Percentiles rank a stretch among this genome's conserved stretches.
Conservation (phyloP, 2,329 filamentous ascomycete species). For the Aureobasidium uvarum region DNA sequence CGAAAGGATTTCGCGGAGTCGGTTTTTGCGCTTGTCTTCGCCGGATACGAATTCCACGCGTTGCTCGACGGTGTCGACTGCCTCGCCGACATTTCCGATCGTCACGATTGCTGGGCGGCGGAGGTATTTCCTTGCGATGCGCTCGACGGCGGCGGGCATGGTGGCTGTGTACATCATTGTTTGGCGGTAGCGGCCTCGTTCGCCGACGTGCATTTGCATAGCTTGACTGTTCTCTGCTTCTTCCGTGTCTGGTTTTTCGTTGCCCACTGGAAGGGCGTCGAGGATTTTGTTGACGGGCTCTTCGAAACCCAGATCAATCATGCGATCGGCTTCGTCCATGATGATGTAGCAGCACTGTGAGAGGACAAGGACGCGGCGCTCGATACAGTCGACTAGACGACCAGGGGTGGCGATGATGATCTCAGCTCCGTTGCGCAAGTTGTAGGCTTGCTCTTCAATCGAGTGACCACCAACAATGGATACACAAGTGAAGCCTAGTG, state of each 20-base stretch:
- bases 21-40: conserved; percentile 96
- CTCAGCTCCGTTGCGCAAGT: conserved; percentile 86
- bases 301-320: conserved; percentile 98
- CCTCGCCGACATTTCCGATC: conserved; percentile 91
- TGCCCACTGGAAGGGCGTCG: conserved; percentile 84
- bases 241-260: conserved; percentile 93
- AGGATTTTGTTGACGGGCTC: conserved; percentile 97
- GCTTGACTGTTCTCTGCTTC: conserved; percentile 79
- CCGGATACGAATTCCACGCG: conserved; percentile 86
- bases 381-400: conserved; percentile 95
- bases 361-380: conserved; percentile 84
- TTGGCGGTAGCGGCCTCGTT: conserved; percentile 80
- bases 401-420: conserved; percentile 99
- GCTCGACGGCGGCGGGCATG: conserved; percentile 89
- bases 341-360: conserved; percentile 98
- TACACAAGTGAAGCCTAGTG: conserved; percentile 89
- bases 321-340: conserved; percentile 98
- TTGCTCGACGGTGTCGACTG: conserved; percentile 96
- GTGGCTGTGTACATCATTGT: conserved; percentile 99
- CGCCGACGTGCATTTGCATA: conserved; percentile 79
- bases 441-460: conserved; percentile 89
- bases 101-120: conserved; percentile 89
- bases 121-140: conserved; percentile 95
- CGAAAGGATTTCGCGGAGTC: conserved; percentile 83
- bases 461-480: conserved; percentile 98